Evolutionary conservation across 495 filamentous ascomycete species (phyloP).

Genomic region (Lepidopterella palustris): DNA sequence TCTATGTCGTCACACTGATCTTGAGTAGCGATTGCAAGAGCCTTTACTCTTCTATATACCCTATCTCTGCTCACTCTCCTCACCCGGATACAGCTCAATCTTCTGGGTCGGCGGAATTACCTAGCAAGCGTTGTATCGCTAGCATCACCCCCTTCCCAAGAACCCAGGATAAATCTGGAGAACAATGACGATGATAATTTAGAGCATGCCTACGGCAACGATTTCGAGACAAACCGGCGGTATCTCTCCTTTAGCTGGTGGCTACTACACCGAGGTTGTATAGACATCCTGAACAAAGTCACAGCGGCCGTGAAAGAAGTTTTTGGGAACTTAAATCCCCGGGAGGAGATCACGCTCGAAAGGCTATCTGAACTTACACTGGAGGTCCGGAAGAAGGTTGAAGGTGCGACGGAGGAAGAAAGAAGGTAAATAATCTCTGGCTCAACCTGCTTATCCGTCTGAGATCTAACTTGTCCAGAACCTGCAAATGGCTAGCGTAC

Average conservation of each 20-base stretch:
- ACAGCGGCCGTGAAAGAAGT: slow-evolving; percentile 73
- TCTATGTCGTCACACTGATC: slow-evolving; percentile 2
- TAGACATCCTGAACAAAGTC: slow-evolving; percentile 69
- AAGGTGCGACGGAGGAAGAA: slow-evolving; percentile 62
- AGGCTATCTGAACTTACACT: slow-evolving; percentile 69
- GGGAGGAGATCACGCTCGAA: slow-evolving; percentile 76
- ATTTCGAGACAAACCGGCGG: slow-evolving; percentile 87
- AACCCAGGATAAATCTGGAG: slow-evolving; percentile 72
- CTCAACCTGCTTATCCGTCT: slow-evolving; percentile 1
- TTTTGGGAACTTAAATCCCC: slow-evolving; percentile 77
- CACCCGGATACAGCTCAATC: slow-evolving; percentile 93
- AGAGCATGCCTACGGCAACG: slow-evolving; percentile 74
- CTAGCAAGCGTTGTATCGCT: slow-evolving; percentile 88
- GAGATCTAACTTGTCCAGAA: slow-evolving; percentile 31
- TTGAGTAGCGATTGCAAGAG: slow-evolving; percentile 70
- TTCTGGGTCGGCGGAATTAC: slow-evolving; percentile 91
- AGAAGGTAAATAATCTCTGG: slow-evolving; percentile 46
- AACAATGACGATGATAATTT: slow-evolving; percentile 79
- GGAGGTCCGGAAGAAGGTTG: slow-evolving; percentile 74
- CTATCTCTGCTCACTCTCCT: slow-evolving; percentile 82
- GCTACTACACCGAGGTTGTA: slow-evolving; percentile 88
- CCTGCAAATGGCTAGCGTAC: slow-evolving; percentile 70
- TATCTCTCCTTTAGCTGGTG: slow-evolving; percentile 98
- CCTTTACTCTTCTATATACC: slow-evolving; percentile 88
- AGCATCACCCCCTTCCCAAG: slow-evolving; percentile 54